Percentiles rank a stretch among this genome's conserved stretches.
Evolutionary conservation across 257 asterid genomes (phyloP).

Genomic region (Gentiana macrophylla): DNA sequence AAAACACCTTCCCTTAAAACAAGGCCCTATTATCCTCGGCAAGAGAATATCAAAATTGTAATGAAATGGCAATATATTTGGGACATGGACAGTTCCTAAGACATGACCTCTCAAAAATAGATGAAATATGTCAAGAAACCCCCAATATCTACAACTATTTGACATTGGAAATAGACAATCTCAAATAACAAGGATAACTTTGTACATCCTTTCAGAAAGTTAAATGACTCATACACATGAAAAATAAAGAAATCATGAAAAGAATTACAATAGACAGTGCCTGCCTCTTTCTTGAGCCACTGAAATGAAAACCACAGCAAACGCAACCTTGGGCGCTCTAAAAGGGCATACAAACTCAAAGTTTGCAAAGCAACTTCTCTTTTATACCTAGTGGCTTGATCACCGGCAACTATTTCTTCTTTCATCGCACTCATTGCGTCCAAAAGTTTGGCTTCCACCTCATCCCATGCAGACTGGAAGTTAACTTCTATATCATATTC

Average conservation of each 20-base stretch:
- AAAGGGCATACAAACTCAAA: conserved; percentile 64
- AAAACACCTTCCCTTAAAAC: not conserved
- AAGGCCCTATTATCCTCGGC: not conserved
- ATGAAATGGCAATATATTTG: not conserved
- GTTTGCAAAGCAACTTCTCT: conserved; percentile 34
- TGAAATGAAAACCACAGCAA: conserved; percentile 76
- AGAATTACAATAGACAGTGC: conserved; percentile 28
- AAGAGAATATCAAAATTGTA: not conserved
- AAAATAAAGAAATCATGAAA: not conserved
- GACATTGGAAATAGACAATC: too few species aligned
- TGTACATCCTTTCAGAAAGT: not conserved
- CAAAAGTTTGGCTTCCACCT: conserved; percentile 54
- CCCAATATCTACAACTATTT: too few species aligned
- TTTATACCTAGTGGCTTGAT: conserved; percentile 26
- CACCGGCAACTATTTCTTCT: conserved; percentile 28
- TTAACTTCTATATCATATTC: conserved; percentile 27
- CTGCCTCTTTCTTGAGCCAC: conserved; percentile 85
- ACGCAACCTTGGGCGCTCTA: conserved; percentile 77
- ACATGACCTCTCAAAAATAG: too few species aligned
- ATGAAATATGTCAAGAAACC: too few species aligned
- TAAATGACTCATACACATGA: not conserved
- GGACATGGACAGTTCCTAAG: not conserved
- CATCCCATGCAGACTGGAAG: conserved; percentile 71
- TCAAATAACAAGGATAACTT: too few species aligned
- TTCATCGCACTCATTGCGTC: conserved; percentile 43